phyloP scores from a whole-genome alignment of 768 basidiomycete species.

The Tephrocybe sp. region DNA sequence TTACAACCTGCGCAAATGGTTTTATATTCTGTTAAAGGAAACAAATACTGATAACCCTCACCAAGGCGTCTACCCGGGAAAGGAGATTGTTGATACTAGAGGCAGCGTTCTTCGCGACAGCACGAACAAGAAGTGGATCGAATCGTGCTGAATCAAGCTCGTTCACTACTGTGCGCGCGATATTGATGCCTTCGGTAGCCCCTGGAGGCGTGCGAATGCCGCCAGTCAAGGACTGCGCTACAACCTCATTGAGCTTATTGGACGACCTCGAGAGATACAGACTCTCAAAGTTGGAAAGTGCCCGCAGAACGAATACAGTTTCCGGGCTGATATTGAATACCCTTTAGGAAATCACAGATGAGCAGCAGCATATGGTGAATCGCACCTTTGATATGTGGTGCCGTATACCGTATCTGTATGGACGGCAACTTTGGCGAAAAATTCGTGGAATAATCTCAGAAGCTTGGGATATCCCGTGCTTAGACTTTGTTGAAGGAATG shows the following conservation, averaged over 20 bases:
- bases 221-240: constrained; percentile 73
- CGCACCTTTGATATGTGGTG: constrained; percentile 77
- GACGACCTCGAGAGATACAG: constrained; percentile 87
- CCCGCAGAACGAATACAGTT: constrained; percentile 82
- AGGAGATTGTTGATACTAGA: constrained; percentile 68
- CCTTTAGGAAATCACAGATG: constrained; percentile 1
- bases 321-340: constrained; percentile 64
- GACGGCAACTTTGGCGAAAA: constrained; percentile 93
- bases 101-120: constrained; percentile 73
- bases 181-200: constrained; percentile 68
- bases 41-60: constrained; percentile 34
- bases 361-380: not conserved
- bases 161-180: constrained; percentile 79
- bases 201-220: constrained; percentile 71
- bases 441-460: constrained; percentile 91
- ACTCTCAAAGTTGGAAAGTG: constrained; percentile 79
- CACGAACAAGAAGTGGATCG: constrained; percentile 82
- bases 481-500: constrained; percentile 88
- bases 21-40: not conserved
- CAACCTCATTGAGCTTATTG: constrained; percentile 78
- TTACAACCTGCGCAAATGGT: constrained; percentile 48
- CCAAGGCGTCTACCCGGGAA: constrained; percentile 63
- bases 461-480: constrained; percentile 84
- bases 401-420: constrained; percentile 95
- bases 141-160: constrained; percentile 92